These are phyloP conservation scores for Wickerhamiella allomyrinae DNA, from an alignment of 805 yeast species.

Conservation along the genomic window DNA sequence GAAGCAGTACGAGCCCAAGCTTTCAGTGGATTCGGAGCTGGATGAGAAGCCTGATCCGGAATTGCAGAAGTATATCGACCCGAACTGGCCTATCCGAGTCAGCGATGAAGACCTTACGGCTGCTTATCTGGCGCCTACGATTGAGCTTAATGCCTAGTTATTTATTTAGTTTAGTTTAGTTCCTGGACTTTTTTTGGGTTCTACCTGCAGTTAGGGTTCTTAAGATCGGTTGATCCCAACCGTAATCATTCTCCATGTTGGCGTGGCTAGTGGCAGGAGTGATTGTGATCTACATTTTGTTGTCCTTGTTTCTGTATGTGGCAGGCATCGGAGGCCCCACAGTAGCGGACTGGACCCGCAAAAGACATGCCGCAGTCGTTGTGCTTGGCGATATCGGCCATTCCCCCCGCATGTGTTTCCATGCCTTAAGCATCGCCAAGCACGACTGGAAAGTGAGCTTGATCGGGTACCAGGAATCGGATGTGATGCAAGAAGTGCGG, in stretches of 20 bases:
- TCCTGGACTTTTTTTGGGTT: too few species aligned
- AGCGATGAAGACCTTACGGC: not conserved
- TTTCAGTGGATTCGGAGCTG: not conserved
- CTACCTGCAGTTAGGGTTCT: too few species aligned
- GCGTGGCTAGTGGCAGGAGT: conserved; percentile 4
- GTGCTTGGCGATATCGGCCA: conserved; percentile 91
- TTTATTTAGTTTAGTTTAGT: not conserved
- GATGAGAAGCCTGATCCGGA: not conserved
- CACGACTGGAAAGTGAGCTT: conserved; percentile 61
- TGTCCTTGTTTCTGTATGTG: conserved; percentile 12
- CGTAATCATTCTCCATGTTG: not conserved
- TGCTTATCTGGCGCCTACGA: not conserved
- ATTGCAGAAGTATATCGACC: not conserved
- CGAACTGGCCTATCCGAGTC: not conserved
- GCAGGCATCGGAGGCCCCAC: conserved; percentile 6
- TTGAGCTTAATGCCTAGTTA: not conserved
- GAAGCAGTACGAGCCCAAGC: not conserved
- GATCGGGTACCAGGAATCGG: conserved; percentile 50
- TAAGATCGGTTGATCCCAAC: too few species aligned
- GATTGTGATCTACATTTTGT: conserved; percentile 8
- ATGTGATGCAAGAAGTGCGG: conserved; percentile 17
- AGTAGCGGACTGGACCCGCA: conserved; percentile 12
- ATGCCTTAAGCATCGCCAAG: conserved; percentile 61
- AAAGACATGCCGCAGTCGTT: conserved; percentile 52
- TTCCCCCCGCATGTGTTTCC: conserved; percentile 90